A percentile compares a stretch with the other conserved stretches of the same genome.
phyloP scores from a whole-genome alignment of 495 filamentous ascomycete species.

The Achaetomiella virescens region DNA sequence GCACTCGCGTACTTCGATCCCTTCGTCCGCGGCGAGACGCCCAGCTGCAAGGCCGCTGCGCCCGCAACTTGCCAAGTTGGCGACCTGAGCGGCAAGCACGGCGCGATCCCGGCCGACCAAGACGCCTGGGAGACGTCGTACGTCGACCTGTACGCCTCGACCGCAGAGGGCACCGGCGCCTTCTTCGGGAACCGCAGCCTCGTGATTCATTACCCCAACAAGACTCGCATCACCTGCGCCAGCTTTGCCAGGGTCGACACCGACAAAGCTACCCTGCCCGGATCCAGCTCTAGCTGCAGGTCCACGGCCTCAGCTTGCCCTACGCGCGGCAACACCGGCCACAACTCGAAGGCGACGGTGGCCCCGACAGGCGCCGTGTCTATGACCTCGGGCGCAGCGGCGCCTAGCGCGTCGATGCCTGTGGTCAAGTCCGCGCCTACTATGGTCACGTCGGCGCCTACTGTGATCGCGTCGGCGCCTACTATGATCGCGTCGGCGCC shows the following conservation, averaged over 20 bases:
- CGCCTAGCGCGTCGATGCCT: too few species aligned
- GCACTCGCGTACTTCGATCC: conserved; percentile 57
- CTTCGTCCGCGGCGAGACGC: conserved; percentile 53
- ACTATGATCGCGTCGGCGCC: too few species aligned
- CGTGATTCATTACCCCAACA: conserved; percentile 71
- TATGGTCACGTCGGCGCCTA: neutral
- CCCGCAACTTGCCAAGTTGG: conserved; percentile 76
- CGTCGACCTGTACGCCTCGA: conserved; percentile 63
- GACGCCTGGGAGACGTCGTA: conserved; percentile 45
- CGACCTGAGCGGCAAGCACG: conserved; percentile 79
- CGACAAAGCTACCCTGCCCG: neutral
- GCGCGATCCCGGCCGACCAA: conserved; percentile 45
- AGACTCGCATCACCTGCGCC: conserved; percentile 64
- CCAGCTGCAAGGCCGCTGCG: conserved; percentile 54
- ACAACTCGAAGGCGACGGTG: neutral
- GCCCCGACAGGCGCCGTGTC: too few species aligned
- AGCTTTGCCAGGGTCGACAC: conserved; percentile 47
- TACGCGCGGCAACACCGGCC: neutral
- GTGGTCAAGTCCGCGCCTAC: too few species aligned
- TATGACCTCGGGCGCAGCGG: too few species aligned
- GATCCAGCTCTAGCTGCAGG: conserved; percentile 1
- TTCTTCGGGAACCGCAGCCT: conserved; percentile 78
- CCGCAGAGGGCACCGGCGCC: conserved; percentile 46
- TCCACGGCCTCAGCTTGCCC: neutral
- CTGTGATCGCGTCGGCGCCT: neutral